Base-by-base conservation (phyloP, 139 green algal species). In the Picochlorum sp. region DNA sequence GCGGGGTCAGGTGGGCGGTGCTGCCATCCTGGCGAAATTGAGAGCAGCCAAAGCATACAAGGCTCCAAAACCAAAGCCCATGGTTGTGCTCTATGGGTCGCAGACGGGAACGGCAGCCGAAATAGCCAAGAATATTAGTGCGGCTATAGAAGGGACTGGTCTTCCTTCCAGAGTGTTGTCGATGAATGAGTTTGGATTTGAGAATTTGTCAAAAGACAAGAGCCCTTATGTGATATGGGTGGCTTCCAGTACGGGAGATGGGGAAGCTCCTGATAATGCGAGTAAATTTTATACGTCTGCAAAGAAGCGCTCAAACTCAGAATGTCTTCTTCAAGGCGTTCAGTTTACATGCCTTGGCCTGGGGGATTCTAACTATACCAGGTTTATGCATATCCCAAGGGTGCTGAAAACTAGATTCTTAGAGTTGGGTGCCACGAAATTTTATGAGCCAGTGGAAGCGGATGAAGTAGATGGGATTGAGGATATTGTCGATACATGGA, bases 311-410 rank as follows among this genome's bases (percentile, higher is more conserved):
- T 70, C 62, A 45, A 43, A 67, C 1, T 5, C 50, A 3, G 32
- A 28, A 3, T 25, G 24, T 5, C 0, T 56, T 22, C 52, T 66
- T 8, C 63, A 73, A 26, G 83, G 82, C 26, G 60, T 98, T 2
- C 53, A 74, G 8, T 96, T 85, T 75, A 94, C 85, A 0, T 66
- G 83, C 5, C 71, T 96, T 59, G 91, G 90, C 5, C 67, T 98
- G 32, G 91, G 91, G 2, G 91, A 98, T 78, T 91, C 81, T 54
- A 98, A 98, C 73, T 98, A 98, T 73, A 97, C 90, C 9, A 74
- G 77, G 36, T 98, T 88, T 78, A 94, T 94, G 83, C 39, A 62
- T 5, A 80, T 96, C 20, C 76, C 89, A 0, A 76, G 89, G 2
- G 52, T 64, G 4, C 74, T 96, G 20, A 70, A 74, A 9, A 71